These are phyloP conservation scores for Ogataea pini DNA, from an alignment of 805 yeast species.

Conservation along the genomic window DNA sequence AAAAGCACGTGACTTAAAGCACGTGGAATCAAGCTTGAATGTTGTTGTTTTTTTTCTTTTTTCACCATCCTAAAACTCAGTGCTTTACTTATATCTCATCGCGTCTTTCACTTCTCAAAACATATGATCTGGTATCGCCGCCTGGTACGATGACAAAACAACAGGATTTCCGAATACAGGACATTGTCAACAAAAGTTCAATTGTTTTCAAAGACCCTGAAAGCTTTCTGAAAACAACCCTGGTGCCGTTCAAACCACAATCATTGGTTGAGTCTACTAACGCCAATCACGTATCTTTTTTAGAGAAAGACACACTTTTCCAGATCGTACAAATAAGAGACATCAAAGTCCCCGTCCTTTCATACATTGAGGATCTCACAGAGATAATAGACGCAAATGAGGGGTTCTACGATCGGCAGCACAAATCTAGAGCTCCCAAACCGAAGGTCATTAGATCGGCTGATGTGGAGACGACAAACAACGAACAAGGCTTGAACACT, in stretches of 20 bases:
- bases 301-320: slow-evolving; percentile 39
- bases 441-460: slow-evolving; percentile 48
- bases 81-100: neutral
- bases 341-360: slow-evolving; percentile 48
- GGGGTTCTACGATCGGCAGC: slow-evolving; percentile 59
- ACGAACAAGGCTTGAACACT: slow-evolving; percentile 6
- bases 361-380: slow-evolving; percentile 57
- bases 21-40: neutral
- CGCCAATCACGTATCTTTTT: slow-evolving; percentile 2
- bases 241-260: slow-evolving; percentile 16
- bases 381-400: slow-evolving; percentile 55
- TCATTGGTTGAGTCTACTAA: neutral
- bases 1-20: neutral
- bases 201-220: slow-evolving; percentile 14
- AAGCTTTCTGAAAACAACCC: slow-evolving; percentile 5
- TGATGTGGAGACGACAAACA: slow-evolving; percentile 40
- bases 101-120: neutral
- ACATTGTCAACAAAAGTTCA: slow-evolving; percentile 1
- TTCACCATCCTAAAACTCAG: neutral
- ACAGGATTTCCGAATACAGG: slow-evolving; percentile 7
- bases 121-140: no score
- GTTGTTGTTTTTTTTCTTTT: neutral
- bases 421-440: slow-evolving; percentile 18
- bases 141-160: neutral
- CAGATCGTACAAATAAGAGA: slow-evolving; percentile 59